A percentile compares a stretch with the other conserved stretches of the same genome.
These are phyloP conservation scores for Bryum argenteum DNA, from an alignment of 225 moss, liverwort and hornwort species.

Conservation along the genomic window DNA sequence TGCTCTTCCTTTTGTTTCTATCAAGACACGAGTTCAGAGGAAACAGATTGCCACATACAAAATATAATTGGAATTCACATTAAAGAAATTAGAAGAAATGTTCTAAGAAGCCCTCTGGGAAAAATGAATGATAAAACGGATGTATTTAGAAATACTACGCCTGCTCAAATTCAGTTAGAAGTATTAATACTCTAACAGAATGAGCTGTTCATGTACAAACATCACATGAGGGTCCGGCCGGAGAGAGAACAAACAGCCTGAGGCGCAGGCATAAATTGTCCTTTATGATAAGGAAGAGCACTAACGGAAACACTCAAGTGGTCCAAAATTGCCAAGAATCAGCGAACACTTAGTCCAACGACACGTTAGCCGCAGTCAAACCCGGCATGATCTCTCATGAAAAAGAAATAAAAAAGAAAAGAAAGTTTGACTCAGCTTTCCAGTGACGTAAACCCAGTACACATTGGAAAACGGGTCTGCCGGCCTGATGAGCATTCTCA, in stretches of 20 bases:
- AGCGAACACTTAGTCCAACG: constrained; percentile 14
- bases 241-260: neutral
- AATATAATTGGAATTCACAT: neutral
- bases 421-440: constrained; percentile 28
- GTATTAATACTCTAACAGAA: neutral
- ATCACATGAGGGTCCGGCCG: constrained; percentile 10
- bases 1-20: neutral
- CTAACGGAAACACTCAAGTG: constrained; percentile 5
- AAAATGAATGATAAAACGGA: neutral
- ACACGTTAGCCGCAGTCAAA: constrained; percentile 10
- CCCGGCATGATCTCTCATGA: constrained; percentile 7
- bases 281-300: neutral
- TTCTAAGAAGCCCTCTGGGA: neutral
- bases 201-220: neutral
- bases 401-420: constrained; percentile 2
- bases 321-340: constrained; percentile 13
- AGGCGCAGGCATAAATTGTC: neutral
- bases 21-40: neutral
- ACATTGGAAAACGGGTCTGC: constrained; percentile 38
- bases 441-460: constrained; percentile 16
- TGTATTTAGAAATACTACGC: neutral
- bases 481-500: constrained; percentile 40
- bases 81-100: neutral
- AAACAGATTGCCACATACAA: neutral
- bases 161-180: constrained; percentile 4